Evolutionary conservation across 2,329 filamentous ascomycete genomes (phyloP), one percentile per base, ranked within the genome.

Genomic region (Hypoxylon rubiginosum): DNA sequence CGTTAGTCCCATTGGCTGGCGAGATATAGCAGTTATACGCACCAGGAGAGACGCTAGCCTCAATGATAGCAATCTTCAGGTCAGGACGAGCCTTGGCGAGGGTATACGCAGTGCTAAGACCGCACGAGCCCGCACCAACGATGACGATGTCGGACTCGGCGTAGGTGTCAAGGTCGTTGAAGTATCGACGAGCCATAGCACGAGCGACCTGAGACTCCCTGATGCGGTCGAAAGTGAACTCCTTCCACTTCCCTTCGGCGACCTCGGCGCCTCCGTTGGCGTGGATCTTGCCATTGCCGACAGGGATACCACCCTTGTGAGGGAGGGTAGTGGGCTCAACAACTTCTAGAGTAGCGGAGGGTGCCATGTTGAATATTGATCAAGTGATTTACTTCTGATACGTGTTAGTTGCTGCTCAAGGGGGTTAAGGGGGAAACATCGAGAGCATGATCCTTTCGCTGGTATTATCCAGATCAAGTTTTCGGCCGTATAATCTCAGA

Each of bases 391-490:
- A n/a, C n/a, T 73, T 74, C 77, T 70, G 19, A 50, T 46, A 62
- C 8, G 49, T 62, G 75, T 80, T 82, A 81, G 80, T 77, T 78
- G 70, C 58, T 75, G 71, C 74, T 75, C 69, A 70, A n/a, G 72
- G 59, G 65, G 70, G 73, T 75, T 74, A 72, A 70, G 75, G 74
- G 78, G 78, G 75, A 79, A 82, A 81, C 45, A 71, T 71, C 53
- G 83, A 86, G 87, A 87, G 92, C 93, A 97, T 97, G 93, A 96
- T 97, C 91, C 94, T 97, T 96, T 94, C 94, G 94, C 94, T 94
- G 92, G 93, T 93, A 96, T 96, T 95, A 95, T 94, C 93, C 92
- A 93, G 92, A 94, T 95, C 92, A 95, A 95, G 92, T 95, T 93
- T 63, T 83, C 85, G 85, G 91, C 93, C 92, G 92, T 96, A 91